phyloP scores from a whole-genome alignment of 1,139 yeast species.

The Kurtzmaniella quercitrusa region DNA sequence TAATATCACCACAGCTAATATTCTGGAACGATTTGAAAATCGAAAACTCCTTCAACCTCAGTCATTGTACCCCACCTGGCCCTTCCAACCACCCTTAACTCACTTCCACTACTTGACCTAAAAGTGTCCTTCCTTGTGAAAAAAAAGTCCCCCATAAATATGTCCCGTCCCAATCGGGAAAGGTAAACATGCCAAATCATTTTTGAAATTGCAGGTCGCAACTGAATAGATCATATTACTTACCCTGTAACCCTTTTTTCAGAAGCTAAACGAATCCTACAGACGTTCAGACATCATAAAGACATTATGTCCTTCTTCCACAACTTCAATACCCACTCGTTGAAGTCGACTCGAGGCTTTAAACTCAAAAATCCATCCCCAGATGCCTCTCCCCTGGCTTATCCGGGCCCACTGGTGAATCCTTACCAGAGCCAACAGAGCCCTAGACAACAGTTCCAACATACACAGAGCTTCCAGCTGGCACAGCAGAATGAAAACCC shows the following conservation, averaged over 20 bases:
- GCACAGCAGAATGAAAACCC: constrained; percentile 15
- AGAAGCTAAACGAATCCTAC: too few relatives aligned
- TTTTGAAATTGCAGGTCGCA: background rate
- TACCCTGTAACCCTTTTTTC: background rate
- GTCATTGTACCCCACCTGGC: too few relatives aligned
- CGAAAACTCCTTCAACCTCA: background rate
- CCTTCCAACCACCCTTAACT: too few relatives aligned
- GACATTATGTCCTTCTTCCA: constrained; percentile 48
- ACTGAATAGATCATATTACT: background rate
- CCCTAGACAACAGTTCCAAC: constrained; percentile 21
- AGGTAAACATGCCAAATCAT: background rate
- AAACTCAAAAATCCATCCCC: constrained; percentile 41
- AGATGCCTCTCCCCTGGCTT: constrained; percentile 39
- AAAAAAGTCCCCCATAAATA: too few relatives aligned
- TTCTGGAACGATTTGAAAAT: background rate
- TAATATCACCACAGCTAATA: background rate
- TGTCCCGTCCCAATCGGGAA: background rate
- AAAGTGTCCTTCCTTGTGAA: too few relatives aligned
- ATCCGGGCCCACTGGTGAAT: constrained; percentile 23
- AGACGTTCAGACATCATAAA: too few relatives aligned
- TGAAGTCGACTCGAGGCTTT: constrained; percentile 53
- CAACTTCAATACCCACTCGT: constrained; percentile 53
- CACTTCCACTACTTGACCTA: too few relatives aligned
- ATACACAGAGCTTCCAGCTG: constrained; percentile 16
- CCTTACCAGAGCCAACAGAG: constrained; percentile 18